Base-by-base conservation (phyloP, 306 rosid genomes). In the Vigna radiata region DNA sequence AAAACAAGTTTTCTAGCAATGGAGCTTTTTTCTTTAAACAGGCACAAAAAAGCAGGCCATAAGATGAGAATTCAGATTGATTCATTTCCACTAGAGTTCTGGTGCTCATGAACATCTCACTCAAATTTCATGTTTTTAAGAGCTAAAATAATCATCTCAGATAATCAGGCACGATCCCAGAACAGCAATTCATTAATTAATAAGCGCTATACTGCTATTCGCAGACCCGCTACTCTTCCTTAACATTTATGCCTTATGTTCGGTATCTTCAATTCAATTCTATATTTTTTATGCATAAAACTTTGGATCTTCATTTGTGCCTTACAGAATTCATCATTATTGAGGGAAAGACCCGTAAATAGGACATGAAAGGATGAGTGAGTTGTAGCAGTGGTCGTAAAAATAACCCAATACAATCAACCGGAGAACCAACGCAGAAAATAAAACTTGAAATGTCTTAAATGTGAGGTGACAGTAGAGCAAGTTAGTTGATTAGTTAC, bases 321-420 rank as follows among this genome's bases (percentile, higher is more conserved):
- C 41, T 44, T 48, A 75, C 7, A 63, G 21, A 75, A 18, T 50
- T 39, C 27, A 50, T 16, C 60, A 81, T 52, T 6, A 70, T 19
- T 14, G 50, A 49, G 63, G 53, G 21, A 49, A 59, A 60, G 76
- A 69, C 1, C 66, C 66, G 16, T 17, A 75, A 58, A 59, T 36
- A 15, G 29, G 23, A 65, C 50, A 43, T 19, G 47, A 27, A 44
- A 63, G 47, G n/a, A 8, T 55, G 16, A 53, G 15, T 10, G 54
- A 46, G 69, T 4, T 18, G 48, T 44, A 11, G 16, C 44, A 19
- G 17, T 9, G 47, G 44, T 54, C n/a, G 12, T 27, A 82, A 33
- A 11, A 14, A 25, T 46, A 72, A 72, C 56, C n/a, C 17, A 72
- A 21, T 73, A 73, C 83, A 78, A 66, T 44, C 82, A 77, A 53